Conservation (phyloP, 495 filamentous ascomycete species). For the Penicillium manginii region DNA sequence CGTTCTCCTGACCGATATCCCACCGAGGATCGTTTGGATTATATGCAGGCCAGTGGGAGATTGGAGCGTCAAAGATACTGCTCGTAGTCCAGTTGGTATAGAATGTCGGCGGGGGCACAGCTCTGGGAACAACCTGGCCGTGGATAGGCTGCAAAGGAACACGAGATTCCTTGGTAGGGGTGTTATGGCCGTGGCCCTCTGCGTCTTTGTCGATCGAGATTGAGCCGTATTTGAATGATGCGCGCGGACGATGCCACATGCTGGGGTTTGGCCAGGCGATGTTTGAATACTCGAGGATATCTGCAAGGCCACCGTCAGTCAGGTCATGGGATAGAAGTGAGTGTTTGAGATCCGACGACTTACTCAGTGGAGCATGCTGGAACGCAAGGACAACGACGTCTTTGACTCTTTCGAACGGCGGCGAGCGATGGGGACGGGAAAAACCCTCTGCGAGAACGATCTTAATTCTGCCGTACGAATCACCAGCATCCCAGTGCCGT, state of each 20-base stretch:
- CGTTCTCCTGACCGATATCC: conserved; percentile 16
- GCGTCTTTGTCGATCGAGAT: background rate
- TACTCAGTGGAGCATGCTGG: conserved; percentile 82
- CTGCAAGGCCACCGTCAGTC: conserved; percentile 35
- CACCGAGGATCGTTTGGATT: conserved; percentile 13
- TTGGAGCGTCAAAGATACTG: too few relatives aligned
- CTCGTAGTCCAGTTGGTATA: too few relatives aligned
- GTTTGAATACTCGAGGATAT: conserved; percentile 72
- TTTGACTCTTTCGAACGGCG: conserved; percentile 69
- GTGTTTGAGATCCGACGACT: conserved; percentile 12
- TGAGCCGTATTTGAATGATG: background rate
- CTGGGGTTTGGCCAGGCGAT: conserved; percentile 81
- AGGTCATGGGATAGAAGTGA: too few relatives aligned
- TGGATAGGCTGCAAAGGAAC: background rate
- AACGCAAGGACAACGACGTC: conserved; percentile 82
- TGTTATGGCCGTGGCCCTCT: background rate
- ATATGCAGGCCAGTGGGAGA: too few relatives aligned
- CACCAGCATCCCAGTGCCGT: conserved; percentile 71
- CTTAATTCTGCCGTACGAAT: conserved; percentile 73
- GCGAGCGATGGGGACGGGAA: conserved; percentile 43
- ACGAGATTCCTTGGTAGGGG: background rate
- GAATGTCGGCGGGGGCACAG: background rate
- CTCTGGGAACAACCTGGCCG: background rate
- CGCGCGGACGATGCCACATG: conserved; percentile 59
- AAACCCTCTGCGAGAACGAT: conserved; percentile 80